phyloP scores from a whole-genome alignment of 768 basidiomycete species.

The Rhizopogon vulgaris region DNA sequence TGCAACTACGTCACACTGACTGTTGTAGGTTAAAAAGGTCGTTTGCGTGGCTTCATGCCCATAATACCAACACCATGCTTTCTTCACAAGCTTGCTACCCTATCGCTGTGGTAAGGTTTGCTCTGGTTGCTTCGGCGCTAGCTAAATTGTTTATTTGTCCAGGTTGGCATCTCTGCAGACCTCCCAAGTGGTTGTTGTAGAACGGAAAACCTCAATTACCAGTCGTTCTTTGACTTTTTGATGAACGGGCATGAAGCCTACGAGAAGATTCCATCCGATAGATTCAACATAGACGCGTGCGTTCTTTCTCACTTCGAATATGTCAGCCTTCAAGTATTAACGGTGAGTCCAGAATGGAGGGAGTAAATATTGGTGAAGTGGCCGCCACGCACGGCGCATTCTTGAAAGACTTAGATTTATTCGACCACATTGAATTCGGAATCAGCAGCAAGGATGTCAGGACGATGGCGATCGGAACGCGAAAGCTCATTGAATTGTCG shows the following conservation, averaged over 20 bases:
- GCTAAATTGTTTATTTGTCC: neutral
- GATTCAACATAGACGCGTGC: conserved; percentile 8
- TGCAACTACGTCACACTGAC: too few species aligned
- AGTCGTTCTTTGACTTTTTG: conserved; percentile 8
- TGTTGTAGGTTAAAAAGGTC: too few species aligned
- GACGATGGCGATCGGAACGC: conserved; percentile 25
- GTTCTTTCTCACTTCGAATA: neutral
- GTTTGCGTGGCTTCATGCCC: too few species aligned
- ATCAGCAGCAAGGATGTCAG: conserved; percentile 26
- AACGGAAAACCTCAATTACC: conserved; percentile 7
- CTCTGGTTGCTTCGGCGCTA: neutral
- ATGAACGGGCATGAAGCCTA: conserved; percentile 7
- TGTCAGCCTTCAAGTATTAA: neutral
- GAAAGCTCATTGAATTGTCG: conserved; percentile 32
- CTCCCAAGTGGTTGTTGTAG: conserved; percentile 1
- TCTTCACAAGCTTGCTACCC: neutral
- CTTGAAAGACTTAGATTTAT: conserved; percentile 25
- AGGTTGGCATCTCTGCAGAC: conserved; percentile 11
- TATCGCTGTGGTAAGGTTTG: neutral
- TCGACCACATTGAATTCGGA: conserved; percentile 28
- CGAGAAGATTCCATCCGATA: conserved; percentile 7
- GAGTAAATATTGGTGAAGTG: neutral
- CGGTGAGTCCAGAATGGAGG: neutral
- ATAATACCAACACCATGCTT: neutral
- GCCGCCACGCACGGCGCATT: conserved; percentile 9